Evolutionary conservation across 352 stramenopile genomes (phyloP).

Genomic region (Peronospora destructor): DNA sequence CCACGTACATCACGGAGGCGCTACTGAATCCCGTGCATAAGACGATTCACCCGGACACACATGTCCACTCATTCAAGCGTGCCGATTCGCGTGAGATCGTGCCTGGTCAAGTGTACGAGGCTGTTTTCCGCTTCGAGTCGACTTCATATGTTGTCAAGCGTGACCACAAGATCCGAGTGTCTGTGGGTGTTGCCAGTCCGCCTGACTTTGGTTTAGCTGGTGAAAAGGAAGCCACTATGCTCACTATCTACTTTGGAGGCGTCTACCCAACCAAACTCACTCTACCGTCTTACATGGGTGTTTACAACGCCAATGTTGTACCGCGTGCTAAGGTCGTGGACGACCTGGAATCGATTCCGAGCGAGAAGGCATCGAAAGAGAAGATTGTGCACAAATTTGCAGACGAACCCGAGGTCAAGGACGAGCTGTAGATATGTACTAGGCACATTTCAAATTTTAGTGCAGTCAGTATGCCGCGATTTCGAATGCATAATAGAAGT

Average conservation of each 20-base stretch:
- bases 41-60: slow-evolving; percentile 46
- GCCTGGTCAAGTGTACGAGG: slow-evolving; percentile 63
- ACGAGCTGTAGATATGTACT: slow-evolving; percentile 36
- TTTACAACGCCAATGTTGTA: slow-evolving; percentile 63
- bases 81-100: slow-evolving; percentile 52
- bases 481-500: background rate
- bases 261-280: slow-evolving; percentile 66
- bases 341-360: slow-evolving; percentile 23
- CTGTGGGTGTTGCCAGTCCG: slow-evolving; percentile 48
- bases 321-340: slow-evolving; percentile 27
- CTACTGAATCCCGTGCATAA: slow-evolving; percentile 66
- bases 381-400: slow-evolving; percentile 51
- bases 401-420: slow-evolving; percentile 39
- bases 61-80: slow-evolving; percentile 65
- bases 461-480: background rate
- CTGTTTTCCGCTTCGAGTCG: slow-evolving; percentile 66
- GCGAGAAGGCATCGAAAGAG: slow-evolving; percentile 15
- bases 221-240: slow-evolving; percentile 47
- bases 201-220: slow-evolving; percentile 51
- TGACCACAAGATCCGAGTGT: slow-evolving; percentile 68
- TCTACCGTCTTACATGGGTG: slow-evolving; percentile 47
- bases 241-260: slow-evolving; percentile 69
- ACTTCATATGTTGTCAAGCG: slow-evolving; percentile 75
- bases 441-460: background rate
- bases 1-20: slow-evolving; percentile 80